phyloP scores from a whole-genome alignment of 441 rosid genomes.

The Breynia disticha region DNA sequence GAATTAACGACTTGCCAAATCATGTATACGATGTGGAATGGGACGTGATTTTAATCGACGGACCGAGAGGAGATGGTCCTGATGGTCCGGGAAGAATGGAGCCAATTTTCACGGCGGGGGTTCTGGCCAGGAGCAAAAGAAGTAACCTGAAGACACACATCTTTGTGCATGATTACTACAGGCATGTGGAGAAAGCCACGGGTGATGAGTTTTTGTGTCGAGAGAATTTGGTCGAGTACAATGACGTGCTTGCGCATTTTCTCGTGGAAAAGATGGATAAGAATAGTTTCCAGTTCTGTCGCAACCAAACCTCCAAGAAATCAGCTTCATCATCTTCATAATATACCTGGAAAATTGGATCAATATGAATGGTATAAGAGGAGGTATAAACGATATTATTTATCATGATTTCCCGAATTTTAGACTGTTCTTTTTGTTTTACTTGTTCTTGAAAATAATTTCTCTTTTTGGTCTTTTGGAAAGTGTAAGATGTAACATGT shows the following conservation, averaged over 20 bases:
- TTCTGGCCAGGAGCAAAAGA: slow-evolving; percentile 71
- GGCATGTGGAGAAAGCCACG: slow-evolving; percentile 58
- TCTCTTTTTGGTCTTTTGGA: too few species aligned
- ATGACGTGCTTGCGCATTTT: slow-evolving; percentile 72
- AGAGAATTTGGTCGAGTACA: slow-evolving; percentile 62
- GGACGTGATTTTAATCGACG: slow-evolving; percentile 87
- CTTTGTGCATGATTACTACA: slow-evolving; percentile 75
- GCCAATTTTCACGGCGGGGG: slow-evolving; percentile 84
- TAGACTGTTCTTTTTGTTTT: too few species aligned
- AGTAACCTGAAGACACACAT: slow-evolving; percentile 74
- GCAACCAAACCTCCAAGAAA: slow-evolving; percentile 18
- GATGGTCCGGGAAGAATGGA: slow-evolving; percentile 78
- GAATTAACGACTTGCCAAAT: slow-evolving; percentile 83
- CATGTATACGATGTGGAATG: slow-evolving; percentile 86
- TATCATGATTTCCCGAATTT: too few species aligned
- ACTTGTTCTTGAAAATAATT: too few species aligned
- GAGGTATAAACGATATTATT: too few species aligned
- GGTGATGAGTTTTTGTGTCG: slow-evolving; percentile 87
- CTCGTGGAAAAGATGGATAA: slow-evolving; percentile 71
- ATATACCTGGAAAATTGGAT: too few species aligned
- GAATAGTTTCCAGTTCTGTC: slow-evolving; percentile 42
- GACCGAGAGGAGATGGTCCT: slow-evolving; percentile 70
- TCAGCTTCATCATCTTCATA: slow-evolving; percentile 17
- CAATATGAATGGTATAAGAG: too few species aligned
- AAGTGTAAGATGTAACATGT: too few species aligned